Conservation (phyloP, 2,329 filamentous ascomycete genomes). For the Xylariaceae sp. region DNA sequence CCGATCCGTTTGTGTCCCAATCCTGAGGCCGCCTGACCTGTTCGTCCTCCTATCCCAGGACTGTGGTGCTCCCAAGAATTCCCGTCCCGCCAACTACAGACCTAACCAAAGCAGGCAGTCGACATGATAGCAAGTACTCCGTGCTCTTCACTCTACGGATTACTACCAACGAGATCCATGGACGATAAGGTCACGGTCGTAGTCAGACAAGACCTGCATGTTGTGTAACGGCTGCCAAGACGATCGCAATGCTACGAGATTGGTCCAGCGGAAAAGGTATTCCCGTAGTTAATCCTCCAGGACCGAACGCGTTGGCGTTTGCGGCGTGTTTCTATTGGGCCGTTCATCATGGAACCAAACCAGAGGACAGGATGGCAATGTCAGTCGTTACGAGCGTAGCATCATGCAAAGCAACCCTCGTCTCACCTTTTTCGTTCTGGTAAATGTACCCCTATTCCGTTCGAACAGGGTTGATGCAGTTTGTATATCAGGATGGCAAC, state of each 20-base stretch:
- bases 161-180: no score
- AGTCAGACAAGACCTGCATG: background rate
- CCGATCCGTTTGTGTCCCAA: background rate
- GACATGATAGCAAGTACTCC: background rate
- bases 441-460: background rate
- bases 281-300: background rate
- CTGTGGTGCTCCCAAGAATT: background rate
- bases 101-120: background rate
- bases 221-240: conserved; percentile 1
- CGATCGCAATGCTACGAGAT: background rate
- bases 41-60: background rate
- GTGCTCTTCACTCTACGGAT: background rate
- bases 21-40: background rate
- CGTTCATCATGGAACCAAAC: no score
- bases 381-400: background rate
- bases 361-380: background rate
- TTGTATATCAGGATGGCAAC: no score
- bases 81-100: no score
- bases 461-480: background rate
- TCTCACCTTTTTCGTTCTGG: background rate
- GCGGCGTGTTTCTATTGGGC: background rate
- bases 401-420: background rate
- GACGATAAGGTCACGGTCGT: background rate
- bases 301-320: background rate
- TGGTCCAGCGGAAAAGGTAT: background rate